Percentiles rank a stretch among this genome's conserved stretches.
Conservation (phyloP, 371 early-diverging fungal species). For the Actinomucor elegans region DNA sequence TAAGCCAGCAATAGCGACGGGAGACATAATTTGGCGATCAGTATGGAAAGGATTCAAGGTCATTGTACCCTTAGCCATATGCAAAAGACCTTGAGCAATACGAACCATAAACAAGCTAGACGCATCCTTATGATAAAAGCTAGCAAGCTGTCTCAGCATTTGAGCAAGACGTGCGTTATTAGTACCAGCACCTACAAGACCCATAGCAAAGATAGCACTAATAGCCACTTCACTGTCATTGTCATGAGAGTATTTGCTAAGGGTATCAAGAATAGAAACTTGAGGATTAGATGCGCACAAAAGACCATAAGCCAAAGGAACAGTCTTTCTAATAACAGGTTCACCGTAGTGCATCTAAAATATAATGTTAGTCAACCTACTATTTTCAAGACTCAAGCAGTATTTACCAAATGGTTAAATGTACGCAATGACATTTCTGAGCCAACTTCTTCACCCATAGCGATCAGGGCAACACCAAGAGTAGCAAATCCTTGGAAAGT, state of each 20-base stretch:
- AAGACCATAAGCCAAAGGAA: constrained; percentile 95
- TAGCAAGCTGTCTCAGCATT: constrained; percentile 94
- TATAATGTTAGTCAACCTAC: too few relatives aligned
- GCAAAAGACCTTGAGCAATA: constrained; percentile 96
- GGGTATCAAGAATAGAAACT: constrained; percentile 89
- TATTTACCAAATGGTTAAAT: constrained; percentile 87
- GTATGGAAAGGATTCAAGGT: constrained; percentile 93
- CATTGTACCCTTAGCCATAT: constrained; percentile 98
- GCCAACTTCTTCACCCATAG: constrained; percentile 97
- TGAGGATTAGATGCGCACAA: constrained; percentile 96
- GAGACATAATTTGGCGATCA: constrained; percentile 89
- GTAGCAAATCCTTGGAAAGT: constrained; percentile 94
- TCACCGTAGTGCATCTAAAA: constrained; percentile 98
- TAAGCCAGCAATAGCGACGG: constrained; percentile 88
- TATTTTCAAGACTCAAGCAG: too few relatives aligned
- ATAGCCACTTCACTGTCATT: constrained; percentile 92
- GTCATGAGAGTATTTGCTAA: constrained; percentile 97
- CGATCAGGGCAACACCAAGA: constrained; percentile 92
- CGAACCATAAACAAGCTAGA: constrained; percentile 92
- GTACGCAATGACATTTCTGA: constrained; percentile 93
- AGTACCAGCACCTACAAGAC: constrained; percentile 99
- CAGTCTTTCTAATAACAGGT: constrained; percentile 87
- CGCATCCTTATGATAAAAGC: constrained; percentile 96
- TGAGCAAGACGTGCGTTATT: constrained; percentile 98
- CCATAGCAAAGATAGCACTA: constrained; percentile 98